A percentile compares a stretch with the other conserved stretches of the same genome.
Conservation (phyloP, 129 eudicot genomes). For the Flaveria ramosissima region DNA sequence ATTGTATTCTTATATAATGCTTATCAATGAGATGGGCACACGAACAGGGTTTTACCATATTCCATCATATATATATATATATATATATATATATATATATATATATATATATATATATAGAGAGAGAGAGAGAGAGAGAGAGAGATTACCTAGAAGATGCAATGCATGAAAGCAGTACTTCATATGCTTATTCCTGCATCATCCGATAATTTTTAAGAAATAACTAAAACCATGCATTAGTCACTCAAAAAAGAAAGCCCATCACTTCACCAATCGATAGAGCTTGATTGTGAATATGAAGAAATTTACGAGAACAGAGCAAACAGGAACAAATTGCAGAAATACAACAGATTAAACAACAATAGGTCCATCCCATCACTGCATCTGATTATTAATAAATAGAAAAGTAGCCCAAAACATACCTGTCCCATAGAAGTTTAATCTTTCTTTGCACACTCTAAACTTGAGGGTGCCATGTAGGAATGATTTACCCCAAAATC, state of each 20-base stretch:
- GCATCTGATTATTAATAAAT: slow-evolving; percentile 8
- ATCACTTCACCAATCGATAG: background rate
- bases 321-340: background rate
- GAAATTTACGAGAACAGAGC: slow-evolving; percentile 9
- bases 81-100: too few species aligned
- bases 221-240: slow-evolving; percentile 77
- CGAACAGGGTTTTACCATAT: too few species aligned
- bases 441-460: slow-evolving; percentile 32
- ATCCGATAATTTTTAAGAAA: slow-evolving; percentile 78
- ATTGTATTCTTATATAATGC: too few species aligned
- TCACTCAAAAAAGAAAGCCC: slow-evolving; percentile 53
- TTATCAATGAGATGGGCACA: too few species aligned
- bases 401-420: slow-evolving; percentile 23
- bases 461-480: slow-evolving; percentile 33
- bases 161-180: slow-evolving; percentile 71
- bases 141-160: slow-evolving; percentile 72
- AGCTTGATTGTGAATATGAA: background rate
- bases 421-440: slow-evolving; percentile 57
- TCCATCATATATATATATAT: too few species aligned
- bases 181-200: slow-evolving; percentile 96
- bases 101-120: too few species aligned
- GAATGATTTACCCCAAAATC: slow-evolving; percentile 32
- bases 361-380: slow-evolving; percentile 18
- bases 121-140: background rate
- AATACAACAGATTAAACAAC: slow-evolving; percentile 11